phyloP scores from a whole-genome alignment of 352 stramenopile species.

The Phytophthora parvispora region DNA sequence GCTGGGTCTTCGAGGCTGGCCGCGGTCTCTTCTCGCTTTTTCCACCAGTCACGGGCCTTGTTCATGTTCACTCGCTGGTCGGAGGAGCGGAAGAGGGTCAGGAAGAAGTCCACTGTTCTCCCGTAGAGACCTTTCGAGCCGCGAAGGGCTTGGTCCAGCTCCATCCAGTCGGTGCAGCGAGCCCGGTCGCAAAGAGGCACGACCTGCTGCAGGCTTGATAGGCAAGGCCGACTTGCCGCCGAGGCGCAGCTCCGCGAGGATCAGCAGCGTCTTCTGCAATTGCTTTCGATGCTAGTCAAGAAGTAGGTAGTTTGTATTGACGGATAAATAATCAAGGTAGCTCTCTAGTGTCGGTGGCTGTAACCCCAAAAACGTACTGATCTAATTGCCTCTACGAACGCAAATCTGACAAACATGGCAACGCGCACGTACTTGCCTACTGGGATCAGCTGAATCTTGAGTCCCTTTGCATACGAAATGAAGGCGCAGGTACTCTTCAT shows the following conservation, averaged over 20 bases:
- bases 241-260: background rate
- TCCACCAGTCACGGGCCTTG: slow-evolving; percentile 12
- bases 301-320: background rate
- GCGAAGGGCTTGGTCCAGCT: background rate
- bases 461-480: background rate
- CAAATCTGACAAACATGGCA: background rate
- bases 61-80: slow-evolving; percentile 11
- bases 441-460: background rate
- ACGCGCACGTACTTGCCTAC: background rate
- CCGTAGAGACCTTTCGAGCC: slow-evolving; percentile 2
- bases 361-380: background rate
- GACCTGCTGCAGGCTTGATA: background rate
- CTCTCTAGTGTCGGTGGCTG: background rate
- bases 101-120: slow-evolving; percentile 5
- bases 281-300: background rate
- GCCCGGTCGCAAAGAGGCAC: background rate
- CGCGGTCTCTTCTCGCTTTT: background rate
- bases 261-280: background rate
- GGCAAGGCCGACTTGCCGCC: background rate
- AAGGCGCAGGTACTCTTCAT: background rate
- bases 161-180: slow-evolving; percentile 6
- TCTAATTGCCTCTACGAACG: background rate
- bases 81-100: slow-evolving; percentile 1
- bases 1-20: background rate
- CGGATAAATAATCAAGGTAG: background rate